A percentile compares a stretch with the other conserved stretches of the same genome.
Conservation (phyloP, 257 asterid genomes). For the Osmanthus fragrans region DNA sequence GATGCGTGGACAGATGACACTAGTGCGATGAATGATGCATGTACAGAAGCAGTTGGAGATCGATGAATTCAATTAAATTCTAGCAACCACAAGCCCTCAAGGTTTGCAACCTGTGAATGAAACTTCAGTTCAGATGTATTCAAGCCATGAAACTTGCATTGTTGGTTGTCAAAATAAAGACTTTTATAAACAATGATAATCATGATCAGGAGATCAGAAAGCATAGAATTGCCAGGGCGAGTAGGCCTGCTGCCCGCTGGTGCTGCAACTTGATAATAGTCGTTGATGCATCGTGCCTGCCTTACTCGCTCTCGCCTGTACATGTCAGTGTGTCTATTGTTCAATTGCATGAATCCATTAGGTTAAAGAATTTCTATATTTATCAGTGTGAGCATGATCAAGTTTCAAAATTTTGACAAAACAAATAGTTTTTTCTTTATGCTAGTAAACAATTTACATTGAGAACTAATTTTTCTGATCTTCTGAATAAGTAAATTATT, state of each 20-base stretch:
- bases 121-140: not conserved
- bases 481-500: not conserved
- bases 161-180: not conserved
- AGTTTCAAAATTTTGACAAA: not conserved
- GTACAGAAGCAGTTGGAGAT: conserved; percentile 6
- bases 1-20: not conserved
- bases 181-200: not conserved
- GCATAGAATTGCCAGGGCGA: conserved; percentile 5
- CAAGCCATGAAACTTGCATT: not conserved
- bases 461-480: not conserved
- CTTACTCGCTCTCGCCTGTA: not conserved
- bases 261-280: not conserved
- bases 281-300: not conserved
- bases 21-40: not conserved
- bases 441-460: not conserved
- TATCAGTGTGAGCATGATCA: not conserved
- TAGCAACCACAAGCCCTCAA: not conserved
- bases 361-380: not conserved
- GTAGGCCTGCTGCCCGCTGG: not conserved
- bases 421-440: not conserved
- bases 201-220: not conserved
- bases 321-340: not conserved
- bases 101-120: not conserved
- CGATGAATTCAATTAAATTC: not conserved
- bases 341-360: not conserved